phyloP scores from a whole-genome alignment of 73 alveolate species.

The Paraurostyla sp. region DNA sequence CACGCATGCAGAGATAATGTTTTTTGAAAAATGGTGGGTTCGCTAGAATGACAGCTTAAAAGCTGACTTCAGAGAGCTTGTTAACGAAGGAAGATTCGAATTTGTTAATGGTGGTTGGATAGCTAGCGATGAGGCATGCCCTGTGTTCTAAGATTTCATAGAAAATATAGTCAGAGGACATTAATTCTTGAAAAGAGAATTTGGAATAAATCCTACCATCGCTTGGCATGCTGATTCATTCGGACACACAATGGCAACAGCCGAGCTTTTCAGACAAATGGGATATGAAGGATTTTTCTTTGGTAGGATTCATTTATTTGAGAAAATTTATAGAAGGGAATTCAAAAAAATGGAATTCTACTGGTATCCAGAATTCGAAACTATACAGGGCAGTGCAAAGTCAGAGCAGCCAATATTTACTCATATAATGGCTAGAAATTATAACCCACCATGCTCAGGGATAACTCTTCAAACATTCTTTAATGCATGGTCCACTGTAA shows the following conservation, averaged over 20 bases:
- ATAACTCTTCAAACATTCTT: too few species aligned
- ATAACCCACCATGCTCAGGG: conserved; percentile 27
- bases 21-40: conserved; percentile 91
- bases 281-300: conserved; percentile 64
- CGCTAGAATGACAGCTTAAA: conserved; percentile 77
- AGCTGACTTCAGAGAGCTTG: conserved; percentile 77
- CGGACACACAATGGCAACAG: conserved; percentile 25
- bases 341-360: conserved; percentile 49
- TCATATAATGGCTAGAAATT: conserved; percentile 71
- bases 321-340: conserved; percentile 18
- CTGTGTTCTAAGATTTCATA: conserved; percentile 5
- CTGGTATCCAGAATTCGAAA: conserved; percentile 76
- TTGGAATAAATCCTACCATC: conserved; percentile 56
- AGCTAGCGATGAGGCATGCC: conserved; percentile 94
- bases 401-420: conserved; percentile 69
- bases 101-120: conserved; percentile 94
- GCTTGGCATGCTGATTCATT: conserved; percentile 54
- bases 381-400: conserved; percentile 84
- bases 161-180: conserved; percentile 35
- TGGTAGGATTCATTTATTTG: conserved; percentile 56
- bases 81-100: conserved; percentile 85
- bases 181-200: conserved; percentile 54
- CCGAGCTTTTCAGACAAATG: conserved; percentile 31
- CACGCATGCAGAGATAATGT: conserved; percentile 91
- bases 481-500: too few species aligned